These are phyloP conservation scores for Ganoderma lucidum DNA, from an alignment of 1,284 basidiomycete genomes.

Conservation along the genomic window DNA sequence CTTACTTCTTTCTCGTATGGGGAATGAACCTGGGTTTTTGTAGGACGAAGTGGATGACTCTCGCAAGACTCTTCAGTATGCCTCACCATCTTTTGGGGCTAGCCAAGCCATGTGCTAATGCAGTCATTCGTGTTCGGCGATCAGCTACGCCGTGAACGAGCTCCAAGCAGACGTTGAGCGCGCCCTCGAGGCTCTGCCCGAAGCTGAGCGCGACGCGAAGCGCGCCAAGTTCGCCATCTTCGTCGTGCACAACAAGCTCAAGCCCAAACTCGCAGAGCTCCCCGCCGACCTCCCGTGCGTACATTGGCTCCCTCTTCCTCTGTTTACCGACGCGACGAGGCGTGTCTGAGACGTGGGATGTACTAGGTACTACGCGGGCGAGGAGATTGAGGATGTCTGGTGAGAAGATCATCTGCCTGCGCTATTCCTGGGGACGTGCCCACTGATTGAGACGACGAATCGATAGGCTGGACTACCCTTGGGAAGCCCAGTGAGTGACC, in stretches of 20 bases:
- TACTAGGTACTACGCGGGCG: conserved; percentile 72
- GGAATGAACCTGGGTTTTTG: conserved; percentile 20
- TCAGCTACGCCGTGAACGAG: conserved; percentile 87
- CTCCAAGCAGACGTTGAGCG: conserved; percentile 86
- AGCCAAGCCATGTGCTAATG: conserved; percentile 7
- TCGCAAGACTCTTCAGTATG: conserved; percentile 86
- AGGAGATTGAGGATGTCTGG: conserved; percentile 66
- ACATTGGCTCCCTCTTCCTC: neutral
- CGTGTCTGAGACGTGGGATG: conserved; percentile 8
- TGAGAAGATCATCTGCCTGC: conserved; percentile 38
- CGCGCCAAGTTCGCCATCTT: conserved; percentile 90
- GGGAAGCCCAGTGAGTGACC: conserved; percentile 74
- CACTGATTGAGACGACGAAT: conserved; percentile 18
- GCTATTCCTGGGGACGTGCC: conserved; percentile 17
- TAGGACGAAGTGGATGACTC: conserved; percentile 97
- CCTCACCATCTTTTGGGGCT: conserved; percentile 21
- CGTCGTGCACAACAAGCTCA: conserved; percentile 95
- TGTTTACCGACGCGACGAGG: neutral
- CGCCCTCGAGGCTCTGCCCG: conserved; percentile 71
- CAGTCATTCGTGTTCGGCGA: neutral
- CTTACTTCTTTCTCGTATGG: neutral
- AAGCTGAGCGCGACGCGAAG: conserved; percentile 74
- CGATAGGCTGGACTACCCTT: conserved; percentile 83
- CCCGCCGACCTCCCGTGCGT: conserved; percentile 72
- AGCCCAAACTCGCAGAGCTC: conserved; percentile 81